Base-by-base conservation (phyloP, 2,329 filamentous ascomycete species). In the Fulvia fulva region DNA sequence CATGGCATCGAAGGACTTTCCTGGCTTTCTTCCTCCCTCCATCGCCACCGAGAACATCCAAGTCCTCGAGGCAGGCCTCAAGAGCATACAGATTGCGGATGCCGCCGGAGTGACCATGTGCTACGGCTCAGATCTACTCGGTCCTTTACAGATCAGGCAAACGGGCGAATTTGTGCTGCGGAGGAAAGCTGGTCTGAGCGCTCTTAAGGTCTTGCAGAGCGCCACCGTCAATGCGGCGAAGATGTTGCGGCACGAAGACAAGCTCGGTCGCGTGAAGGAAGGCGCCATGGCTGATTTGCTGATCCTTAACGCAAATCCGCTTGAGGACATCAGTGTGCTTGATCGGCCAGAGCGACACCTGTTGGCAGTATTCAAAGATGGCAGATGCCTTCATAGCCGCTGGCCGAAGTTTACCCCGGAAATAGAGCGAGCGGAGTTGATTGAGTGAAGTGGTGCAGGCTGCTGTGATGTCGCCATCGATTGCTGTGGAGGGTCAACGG, bases 91-190 rank as follows among this genome's bases (percentile, higher is more conserved):
- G 50, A 76, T 83, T 21, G 81, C 81, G 2, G 69, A 74, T 21
- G 75, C 80, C 9, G 80, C 79, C 0, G 82, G 82, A 0, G 80
- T 85, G 0, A 79, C 74, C 0, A 80, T 85, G 43, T 84, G 81
- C 66, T 83, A 78, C 61, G 83, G 83, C 0, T 80, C 80, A 0
- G 81, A 84, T 68, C 73, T 84, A 7, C 73, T 84, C 0, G 81
- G 80, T 0, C 79, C 78, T 0, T 65, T 83, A 60, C 74, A 75
- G 7, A 65, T 73, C 14, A 75, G 76, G n/a, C 81, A 84, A 68
- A 77, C 74, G 0, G 72, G 74, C 32, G 80, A 83, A 62, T 83
- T 83, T 60, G 65, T 68, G 0, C 58, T 83, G 14, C 73, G 81
- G 9, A 71, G 73, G 3, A 64, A 75, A 57, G 77, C 78, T 5